Percentiles rank a stretch among this genome's conserved stretches.
phyloP scores from a whole-genome alignment of 1,284 basidiomycete species.

The Limonomyces culmigenus region DNA sequence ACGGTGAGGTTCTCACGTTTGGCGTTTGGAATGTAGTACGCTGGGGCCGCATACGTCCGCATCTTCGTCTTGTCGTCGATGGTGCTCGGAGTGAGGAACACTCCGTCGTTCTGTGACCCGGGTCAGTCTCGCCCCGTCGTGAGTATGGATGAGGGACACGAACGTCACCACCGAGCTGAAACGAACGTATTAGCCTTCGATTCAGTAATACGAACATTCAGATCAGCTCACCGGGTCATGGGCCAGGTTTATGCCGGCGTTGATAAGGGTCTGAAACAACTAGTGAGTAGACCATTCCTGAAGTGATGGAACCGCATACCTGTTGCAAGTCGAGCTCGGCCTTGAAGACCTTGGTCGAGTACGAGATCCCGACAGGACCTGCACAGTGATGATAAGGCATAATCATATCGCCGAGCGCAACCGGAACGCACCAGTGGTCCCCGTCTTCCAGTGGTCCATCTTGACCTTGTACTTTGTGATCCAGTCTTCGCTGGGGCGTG shows the following conservation, averaged over 20 bases:
- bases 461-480: constrained; percentile 8
- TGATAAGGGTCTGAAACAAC: constrained; percentile 9
- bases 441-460: constrained; percentile 8
- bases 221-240: constrained; percentile 8
- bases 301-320: constrained; percentile 4
- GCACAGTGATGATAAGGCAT: too few relatives aligned
- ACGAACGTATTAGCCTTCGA: neutral
- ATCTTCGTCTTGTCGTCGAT: constrained; percentile 13
- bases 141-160: neutral
- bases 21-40: constrained; percentile 12
- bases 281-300: constrained; percentile 1
- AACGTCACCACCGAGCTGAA: neutral
- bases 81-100: constrained; percentile 9
- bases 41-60: constrained; percentile 13
- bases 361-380: constrained; percentile 10
- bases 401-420: too few relatives aligned
- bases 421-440: constrained; percentile 7
- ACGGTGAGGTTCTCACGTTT: constrained; percentile 10
- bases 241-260: constrained; percentile 10
- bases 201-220: too few relatives aligned
- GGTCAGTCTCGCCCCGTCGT: too few relatives aligned
- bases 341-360: constrained; percentile 9
- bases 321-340: constrained; percentile 10
- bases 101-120: constrained; percentile 10
- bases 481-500: constrained; percentile 8